Conservation (phyloP, 2,329 filamentous ascomycete species). For the Aspergillus luchuensis region DNA sequence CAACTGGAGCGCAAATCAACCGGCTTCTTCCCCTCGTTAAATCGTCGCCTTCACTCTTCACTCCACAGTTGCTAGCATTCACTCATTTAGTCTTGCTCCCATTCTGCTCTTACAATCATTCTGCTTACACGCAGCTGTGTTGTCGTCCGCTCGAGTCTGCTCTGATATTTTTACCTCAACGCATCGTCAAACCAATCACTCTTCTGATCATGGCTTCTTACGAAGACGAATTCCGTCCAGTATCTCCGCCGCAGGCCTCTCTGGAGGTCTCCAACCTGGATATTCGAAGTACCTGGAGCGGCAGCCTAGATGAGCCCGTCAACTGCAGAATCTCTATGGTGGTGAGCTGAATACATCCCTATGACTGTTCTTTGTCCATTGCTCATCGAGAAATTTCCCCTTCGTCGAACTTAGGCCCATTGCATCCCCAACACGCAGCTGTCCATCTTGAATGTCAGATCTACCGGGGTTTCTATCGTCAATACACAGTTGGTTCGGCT, state of each 20-base stretch:
- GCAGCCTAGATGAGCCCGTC: constrained; percentile 26
- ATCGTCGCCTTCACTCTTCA: not conserved
- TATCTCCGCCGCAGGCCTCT: constrained; percentile 2
- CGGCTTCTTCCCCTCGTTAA: not conserved
- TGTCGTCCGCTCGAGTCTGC: not conserved
- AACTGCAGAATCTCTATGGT: constrained; percentile 32
- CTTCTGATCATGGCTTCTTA: constrained; percentile 5
- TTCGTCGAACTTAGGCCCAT: constrained; percentile 23
- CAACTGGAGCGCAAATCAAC: too few relatives aligned
- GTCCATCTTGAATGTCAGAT: constrained; percentile 24
- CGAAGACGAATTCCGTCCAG: not conserved
- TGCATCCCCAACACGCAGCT: constrained; percentile 26
- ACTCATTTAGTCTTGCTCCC: not conserved
- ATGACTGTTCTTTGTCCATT: not conserved
- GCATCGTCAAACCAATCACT: not conserved
- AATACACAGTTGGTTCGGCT: constrained; percentile 17
- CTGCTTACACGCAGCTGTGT: not conserved
- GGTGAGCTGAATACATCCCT: constrained; percentile 23
- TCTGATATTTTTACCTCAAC: not conserved
- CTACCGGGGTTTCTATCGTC: constrained; percentile 14
- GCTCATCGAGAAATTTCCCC: not conserved
- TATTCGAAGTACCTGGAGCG: constrained; percentile 36
- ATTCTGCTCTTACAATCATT: not conserved
- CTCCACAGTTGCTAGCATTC: not conserved
- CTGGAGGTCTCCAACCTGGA: constrained; percentile 32